Evolutionary conservation across 176 grass and related monocot species (phyloP).

Genomic region (Oryza meyeriana): DNA sequence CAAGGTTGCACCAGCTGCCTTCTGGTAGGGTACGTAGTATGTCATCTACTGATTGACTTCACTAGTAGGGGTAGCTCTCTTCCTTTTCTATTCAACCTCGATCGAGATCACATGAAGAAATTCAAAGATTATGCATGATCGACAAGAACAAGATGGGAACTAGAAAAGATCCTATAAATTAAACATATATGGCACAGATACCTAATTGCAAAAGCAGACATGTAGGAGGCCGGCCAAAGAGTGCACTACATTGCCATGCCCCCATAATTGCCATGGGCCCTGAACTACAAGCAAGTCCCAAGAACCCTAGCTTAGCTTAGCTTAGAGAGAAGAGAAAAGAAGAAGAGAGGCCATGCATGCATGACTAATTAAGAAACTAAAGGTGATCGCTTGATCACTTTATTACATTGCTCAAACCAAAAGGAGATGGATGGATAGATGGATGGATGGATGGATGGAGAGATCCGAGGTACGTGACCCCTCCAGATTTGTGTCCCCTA

Average conservation of each 20-base stretch:
- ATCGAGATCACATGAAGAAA: neutral
- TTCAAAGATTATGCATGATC: neutral
- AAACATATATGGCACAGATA: neutral
- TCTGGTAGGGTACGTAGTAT: neutral
- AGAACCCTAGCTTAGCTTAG: conserved; percentile 23
- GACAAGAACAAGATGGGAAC: conserved; percentile 26
- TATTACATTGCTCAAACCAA: neutral
- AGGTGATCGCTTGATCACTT: neutral
- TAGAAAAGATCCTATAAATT: conserved; percentile 2
- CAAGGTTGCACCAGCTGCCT: neutral
- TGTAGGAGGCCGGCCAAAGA: conserved; percentile 13
- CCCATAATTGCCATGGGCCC: conserved; percentile 44
- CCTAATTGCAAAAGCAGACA: conserved; percentile 30
- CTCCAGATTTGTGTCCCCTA: conserved; percentile 55
- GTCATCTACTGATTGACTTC: neutral
- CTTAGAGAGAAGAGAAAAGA: neutral
- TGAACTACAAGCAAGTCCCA: conserved; percentile 28
- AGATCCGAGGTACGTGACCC: conserved; percentile 60
- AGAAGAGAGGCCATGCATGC: neutral
- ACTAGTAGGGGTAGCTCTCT: neutral
- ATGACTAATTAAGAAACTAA: neutral
- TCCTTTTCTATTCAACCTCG: neutral
- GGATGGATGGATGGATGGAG: conserved; percentile 24
- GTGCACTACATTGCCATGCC: conserved; percentile 28
- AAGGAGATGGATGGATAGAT: neutral